Conservation (phyloP, 495 filamentous ascomycete species). For the Penicillium ucsense region DNA sequence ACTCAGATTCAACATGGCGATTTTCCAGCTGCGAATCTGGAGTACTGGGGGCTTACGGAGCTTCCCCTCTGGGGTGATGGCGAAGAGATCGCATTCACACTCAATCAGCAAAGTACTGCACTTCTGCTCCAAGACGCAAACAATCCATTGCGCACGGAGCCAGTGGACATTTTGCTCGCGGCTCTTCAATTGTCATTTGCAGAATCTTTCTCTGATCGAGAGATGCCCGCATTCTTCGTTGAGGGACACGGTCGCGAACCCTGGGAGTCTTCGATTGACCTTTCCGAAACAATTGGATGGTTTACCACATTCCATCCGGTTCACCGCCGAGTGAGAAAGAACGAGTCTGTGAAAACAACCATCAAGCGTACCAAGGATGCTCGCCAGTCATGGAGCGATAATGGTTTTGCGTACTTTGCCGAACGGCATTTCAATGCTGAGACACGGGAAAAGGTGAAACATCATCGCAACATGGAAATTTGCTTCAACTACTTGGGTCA, state of each 20-base stretch:
- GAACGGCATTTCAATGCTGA: neutral
- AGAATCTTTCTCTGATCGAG: conserved; percentile 29
- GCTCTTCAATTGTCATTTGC: conserved; percentile 28
- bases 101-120: conserved; percentile 9
- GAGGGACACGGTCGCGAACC: conserved; percentile 39
- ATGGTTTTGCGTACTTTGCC: neutral
- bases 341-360: neutral
- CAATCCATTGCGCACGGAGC: conserved; percentile 23
- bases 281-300: conserved; percentile 41
- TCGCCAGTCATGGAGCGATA: neutral
- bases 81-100: neutral
- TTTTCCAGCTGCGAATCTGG: conserved; percentile 6
- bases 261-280: conserved; percentile 22
- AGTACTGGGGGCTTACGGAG: conserved; percentile 35
- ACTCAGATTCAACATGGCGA: conserved; percentile 2
- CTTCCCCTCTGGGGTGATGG: conserved; percentile 22
- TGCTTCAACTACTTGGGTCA: neutral
- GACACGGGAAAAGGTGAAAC: neutral
- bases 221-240: conserved; percentile 27
- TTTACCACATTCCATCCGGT: conserved; percentile 38
- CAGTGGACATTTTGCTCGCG: conserved; percentile 31
- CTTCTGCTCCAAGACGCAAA: conserved; percentile 21
- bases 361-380: neutral
- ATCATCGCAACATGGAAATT: neutral
- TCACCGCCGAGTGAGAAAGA: neutral